Evolutionary conservation across 164 flowering plant species (phyloP), one percentile per base, ranked within the genome.

Genomic region (Tinospora cordifolia): DNA sequence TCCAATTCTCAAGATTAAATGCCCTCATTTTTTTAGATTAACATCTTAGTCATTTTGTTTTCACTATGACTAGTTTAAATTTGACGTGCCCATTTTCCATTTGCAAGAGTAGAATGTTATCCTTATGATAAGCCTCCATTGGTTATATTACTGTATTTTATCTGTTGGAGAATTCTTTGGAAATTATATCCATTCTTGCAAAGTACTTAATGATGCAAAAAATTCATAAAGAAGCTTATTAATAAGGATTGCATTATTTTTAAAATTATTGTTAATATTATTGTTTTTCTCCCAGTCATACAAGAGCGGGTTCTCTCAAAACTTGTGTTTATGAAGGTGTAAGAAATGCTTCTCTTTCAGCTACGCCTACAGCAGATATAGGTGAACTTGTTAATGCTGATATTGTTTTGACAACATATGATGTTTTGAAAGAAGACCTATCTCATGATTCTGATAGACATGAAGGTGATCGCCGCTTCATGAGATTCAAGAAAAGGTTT

Each of bases 401-500:
- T 74, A 85, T 94, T 72, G 97, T 94, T 26, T 75, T 94, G 71
- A 94, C 99, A 73, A 88, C 97, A 30, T 94, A 94, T 80, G 99
- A 94, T 80, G 88, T 90, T n/a, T 86, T 94, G 67, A 90, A 83
- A 78, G 97, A 89, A 71, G 99, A 94, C 77, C 76, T 92, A 15
- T 89, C 92, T 17, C 97, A 92, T 77, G 99, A 92, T 77, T 80
- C 85, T 70, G 97, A 92, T 71, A 85, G 98, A 82, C 90, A 90
- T 79, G 95, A 87, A 81, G 93, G 97, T 57, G 96, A 91, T 81
- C 88, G 91, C 0, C 95, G 87, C 76, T 62, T 81, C 71, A 76
- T 94, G 90, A 89, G 98, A 88, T 92, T 85, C 80, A 81, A 84
- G 68, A 94, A 94, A 73, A 92, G 97, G 98, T 93, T 71, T 34